These are phyloP conservation scores for Penicillium bialowiezense DNA, from an alignment of 495 filamentous ascomycete species.

Conservation along the genomic window DNA sequence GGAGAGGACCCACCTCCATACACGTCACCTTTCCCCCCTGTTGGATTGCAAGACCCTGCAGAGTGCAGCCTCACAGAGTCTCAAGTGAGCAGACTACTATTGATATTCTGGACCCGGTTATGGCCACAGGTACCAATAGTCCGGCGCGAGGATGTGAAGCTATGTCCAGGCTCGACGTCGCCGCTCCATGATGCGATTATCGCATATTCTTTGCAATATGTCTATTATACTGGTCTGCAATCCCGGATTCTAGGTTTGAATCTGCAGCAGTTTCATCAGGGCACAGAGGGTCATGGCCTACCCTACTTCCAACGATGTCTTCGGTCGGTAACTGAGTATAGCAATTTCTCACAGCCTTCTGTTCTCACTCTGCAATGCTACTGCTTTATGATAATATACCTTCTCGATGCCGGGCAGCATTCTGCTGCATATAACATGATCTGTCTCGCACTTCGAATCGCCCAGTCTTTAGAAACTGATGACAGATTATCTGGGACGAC, in stretches of 20 bases:
- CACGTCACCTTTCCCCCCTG: slow-evolving; percentile 12
- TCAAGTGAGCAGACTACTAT: slow-evolving; percentile 17
- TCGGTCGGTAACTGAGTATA: slow-evolving; percentile 17
- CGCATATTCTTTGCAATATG: slow-evolving; percentile 22
- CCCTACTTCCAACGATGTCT: slow-evolving; percentile 28
- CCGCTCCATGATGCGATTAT: slow-evolving; percentile 24
- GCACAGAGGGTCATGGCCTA: slow-evolving; percentile 2
- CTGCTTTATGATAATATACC: slow-evolving; percentile 20
- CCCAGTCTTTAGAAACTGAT: slow-evolving; percentile 24
- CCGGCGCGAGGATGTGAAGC: slow-evolving; percentile 4
- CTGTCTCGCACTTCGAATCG: slow-evolving; percentile 26
- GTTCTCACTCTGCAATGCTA: slow-evolving; percentile 24
- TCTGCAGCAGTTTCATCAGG: slow-evolving; percentile 15
- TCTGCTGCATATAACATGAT: slow-evolving; percentile 33
- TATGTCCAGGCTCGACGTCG: neutral
- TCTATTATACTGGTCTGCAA: slow-evolving; percentile 23
- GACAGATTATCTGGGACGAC: neutral
- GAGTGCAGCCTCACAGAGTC: slow-evolving; percentile 17
- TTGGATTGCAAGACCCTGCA: slow-evolving; percentile 3
- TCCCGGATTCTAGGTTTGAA: slow-evolving; percentile 22
- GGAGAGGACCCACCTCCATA: slow-evolving; percentile 14
- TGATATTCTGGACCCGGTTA: slow-evolving; percentile 23
- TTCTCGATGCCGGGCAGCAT: slow-evolving; percentile 23
- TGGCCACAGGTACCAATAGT: slow-evolving; percentile 20
- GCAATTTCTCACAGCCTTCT: slow-evolving; percentile 17